A percentile compares a stretch with the other conserved stretches of the same genome.
phyloP scores from a whole-genome alignment of 2,329 filamentous ascomycete genomes.

The Exserohilum turcica region DNA sequence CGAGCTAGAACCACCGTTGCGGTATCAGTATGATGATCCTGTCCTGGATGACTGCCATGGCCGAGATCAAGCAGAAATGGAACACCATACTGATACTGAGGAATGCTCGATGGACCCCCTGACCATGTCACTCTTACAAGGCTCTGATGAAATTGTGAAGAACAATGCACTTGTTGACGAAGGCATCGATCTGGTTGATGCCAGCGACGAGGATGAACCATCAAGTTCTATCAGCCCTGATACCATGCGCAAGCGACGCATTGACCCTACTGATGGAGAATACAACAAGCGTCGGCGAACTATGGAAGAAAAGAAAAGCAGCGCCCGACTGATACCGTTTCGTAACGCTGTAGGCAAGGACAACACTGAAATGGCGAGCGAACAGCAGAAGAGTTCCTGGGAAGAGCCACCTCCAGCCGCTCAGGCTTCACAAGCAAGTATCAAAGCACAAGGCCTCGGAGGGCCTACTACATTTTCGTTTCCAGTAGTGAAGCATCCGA shows the following conservation, averaged over 20 bases:
- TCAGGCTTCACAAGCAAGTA: constrained; percentile 48
- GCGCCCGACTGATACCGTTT: constrained; percentile 16
- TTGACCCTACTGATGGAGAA: constrained; percentile 11
- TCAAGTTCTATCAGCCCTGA: constrained; percentile 5
- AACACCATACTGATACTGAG: constrained; percentile 24
- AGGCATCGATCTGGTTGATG: constrained; percentile 26
- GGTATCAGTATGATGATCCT: constrained; percentile 9
- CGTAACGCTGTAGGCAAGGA: constrained; percentile 10
- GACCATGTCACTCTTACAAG: constrained; percentile 31
- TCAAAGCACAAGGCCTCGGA: constrained; percentile 45
- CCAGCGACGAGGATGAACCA: constrained; percentile 18
- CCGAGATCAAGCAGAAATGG: constrained; percentile 33
- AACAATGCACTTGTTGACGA: constrained; percentile 24
- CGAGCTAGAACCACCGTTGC: neutral
- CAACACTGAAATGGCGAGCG: neutral
- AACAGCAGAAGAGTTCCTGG: constrained; percentile 5
- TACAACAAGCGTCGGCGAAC: constrained; percentile 23
- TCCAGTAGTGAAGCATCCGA: constrained; percentile 76
- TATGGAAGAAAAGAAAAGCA: constrained; percentile 12
- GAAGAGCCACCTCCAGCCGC: constrained; percentile 20
- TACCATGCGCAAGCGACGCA: constrained; percentile 27
- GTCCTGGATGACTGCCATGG: constrained; percentile 20
- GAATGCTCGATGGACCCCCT: constrained; percentile 39
- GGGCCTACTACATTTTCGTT: constrained; percentile 63
- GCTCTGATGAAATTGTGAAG: constrained; percentile 3